Base-by-base conservation (phyloP, 2,329 filamentous ascomycete species). In the Ceratocystis cacaofunesta region DNA sequence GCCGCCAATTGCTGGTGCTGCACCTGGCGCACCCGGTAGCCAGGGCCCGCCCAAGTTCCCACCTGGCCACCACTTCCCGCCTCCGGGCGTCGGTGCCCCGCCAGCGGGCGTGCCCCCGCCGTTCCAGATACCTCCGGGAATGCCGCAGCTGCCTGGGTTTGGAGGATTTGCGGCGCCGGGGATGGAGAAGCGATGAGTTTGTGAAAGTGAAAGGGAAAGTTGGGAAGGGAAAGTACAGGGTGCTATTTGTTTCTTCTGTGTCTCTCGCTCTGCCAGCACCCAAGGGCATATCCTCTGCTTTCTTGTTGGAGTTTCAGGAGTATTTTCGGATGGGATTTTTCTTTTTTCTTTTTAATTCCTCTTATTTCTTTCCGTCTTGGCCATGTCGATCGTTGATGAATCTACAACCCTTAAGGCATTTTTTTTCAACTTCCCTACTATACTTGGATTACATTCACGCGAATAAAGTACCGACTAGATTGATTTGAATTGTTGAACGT, bases 1-100 rank as follows among this genome's bases (percentile, higher is more conserved):
- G 1, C 71, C 71, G 4, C 70, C 70, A n/a, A 25, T 74, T n/a
- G 36, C 67, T 2, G 64, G 77, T 77, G 61, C 80, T 77, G 76
- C 76, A 70, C 68, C 70, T 70, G n/a, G 71, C 70, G 36, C 36
- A 41, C 7, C 70, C 69, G 3, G 72, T n/a, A 70, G 71, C 64
- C 68, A 63, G 22, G 71, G 72, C 61, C 72, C 72, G 36, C 70
- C 72, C 1, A 70, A 73, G 68, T 68, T 69, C 28, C 67, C 65
- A 4, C 25, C 64, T 22, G 46, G 46, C 8, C 17, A 22, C 62
- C 68, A 66, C 25, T 72, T 74, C 61, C 72, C 72, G 22, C 70
- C 77, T 69, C 70, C 72, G 1, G 71, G 73, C 68, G 64, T 65
- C 19, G 65, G 65, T 22, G 70, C 63, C 22, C 70, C 72, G 0